A percentile compares a stretch with the other conserved stretches of the same genome.
Evolutionary conservation across 768 basidiomycete genomes (phyloP).

Genomic region (Leccinellum rugosiceps): DNA sequence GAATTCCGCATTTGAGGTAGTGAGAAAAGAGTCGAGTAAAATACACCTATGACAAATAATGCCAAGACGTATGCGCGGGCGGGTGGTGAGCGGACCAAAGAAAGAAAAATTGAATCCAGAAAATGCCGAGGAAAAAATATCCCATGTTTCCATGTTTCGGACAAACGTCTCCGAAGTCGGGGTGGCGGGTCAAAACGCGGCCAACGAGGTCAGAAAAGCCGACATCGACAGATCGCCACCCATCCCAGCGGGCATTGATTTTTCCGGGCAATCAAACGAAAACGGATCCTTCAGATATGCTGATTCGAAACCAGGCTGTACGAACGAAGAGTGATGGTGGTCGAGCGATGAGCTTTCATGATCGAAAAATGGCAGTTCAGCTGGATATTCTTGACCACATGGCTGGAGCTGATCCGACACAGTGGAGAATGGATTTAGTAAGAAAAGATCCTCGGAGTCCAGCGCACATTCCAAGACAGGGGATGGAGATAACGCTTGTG

Average conservation of each 20-base stretch:
- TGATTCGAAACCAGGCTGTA: constrained; percentile 19
- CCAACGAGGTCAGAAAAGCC: constrained; percentile 30
- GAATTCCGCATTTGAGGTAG: constrained; percentile 9
- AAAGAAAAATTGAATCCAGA: not conserved
- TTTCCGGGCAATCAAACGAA: constrained; percentile 25
- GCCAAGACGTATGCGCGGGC: constrained; percentile 1
- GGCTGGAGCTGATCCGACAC: constrained; percentile 9
- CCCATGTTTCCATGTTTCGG: not conserved
- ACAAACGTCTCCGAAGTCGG: not conserved
- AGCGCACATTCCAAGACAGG: constrained; percentile 23
- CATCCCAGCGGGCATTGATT: constrained; percentile 15
- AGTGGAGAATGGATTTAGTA: constrained; percentile 17
- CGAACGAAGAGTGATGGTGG: constrained; percentile 12
- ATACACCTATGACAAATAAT: constrained; percentile 22
- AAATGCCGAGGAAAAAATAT: not conserved
- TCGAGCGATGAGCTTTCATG: constrained; percentile 5
- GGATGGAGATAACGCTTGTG: constrained; percentile 34
- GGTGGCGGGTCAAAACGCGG: constrained; percentile 25
- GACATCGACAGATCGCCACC: constrained; percentile 30
- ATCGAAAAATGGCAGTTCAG: constrained; percentile 19
- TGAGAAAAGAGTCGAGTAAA: constrained; percentile 19
- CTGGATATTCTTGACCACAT: constrained; percentile 20
- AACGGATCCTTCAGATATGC: constrained; percentile 23
- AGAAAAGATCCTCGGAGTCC: constrained; percentile 23
- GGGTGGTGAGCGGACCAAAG: constrained; percentile 1